These are phyloP conservation scores for Coix lacrymajobi DNA, from an alignment of 176 grass and related monocot genomes.

Conservation along the genomic window DNA sequence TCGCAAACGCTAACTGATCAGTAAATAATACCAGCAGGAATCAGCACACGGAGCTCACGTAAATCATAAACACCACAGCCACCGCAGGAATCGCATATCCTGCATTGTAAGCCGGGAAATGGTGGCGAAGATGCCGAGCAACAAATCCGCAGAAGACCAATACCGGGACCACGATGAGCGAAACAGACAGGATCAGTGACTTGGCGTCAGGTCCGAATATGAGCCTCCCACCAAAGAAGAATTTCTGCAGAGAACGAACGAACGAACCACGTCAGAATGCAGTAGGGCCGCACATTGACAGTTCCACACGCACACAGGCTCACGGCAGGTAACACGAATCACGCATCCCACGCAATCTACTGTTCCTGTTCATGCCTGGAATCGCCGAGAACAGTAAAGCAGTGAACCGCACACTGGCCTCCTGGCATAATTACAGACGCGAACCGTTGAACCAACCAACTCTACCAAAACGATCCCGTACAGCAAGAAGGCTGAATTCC, in stretches of 20 bases:
- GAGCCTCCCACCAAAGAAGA: conserved; percentile 68
- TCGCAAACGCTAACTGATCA: not conserved
- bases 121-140: conserved; percentile 60
- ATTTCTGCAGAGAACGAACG: conserved; percentile 41
- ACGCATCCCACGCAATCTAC: not conserved
- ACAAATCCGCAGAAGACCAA: conserved; percentile 76
- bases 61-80: conserved; percentile 48
- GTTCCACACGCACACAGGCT: not conserved
- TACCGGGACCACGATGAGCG: conserved; percentile 67
- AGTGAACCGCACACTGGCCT: not conserved
- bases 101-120: conserved; percentile 51
- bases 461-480: not conserved
- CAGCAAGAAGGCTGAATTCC: conserved; percentile 29
- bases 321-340: not conserved
- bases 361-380: conserved; percentile 17
- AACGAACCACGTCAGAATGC: conserved; percentile 8
- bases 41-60: conserved; percentile 40
- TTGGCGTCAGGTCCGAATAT: conserved; percentile 86
- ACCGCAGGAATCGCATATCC: conserved; percentile 62
- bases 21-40: conserved; percentile 7
- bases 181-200: conserved; percentile 61
- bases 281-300: not conserved
- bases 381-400: not conserved
- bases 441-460: too few species aligned
- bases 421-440: not conserved